Evolutionary conservation across 1,284 basidiomycete species (phyloP).

Genomic region (Malassezia obtusa): DNA sequence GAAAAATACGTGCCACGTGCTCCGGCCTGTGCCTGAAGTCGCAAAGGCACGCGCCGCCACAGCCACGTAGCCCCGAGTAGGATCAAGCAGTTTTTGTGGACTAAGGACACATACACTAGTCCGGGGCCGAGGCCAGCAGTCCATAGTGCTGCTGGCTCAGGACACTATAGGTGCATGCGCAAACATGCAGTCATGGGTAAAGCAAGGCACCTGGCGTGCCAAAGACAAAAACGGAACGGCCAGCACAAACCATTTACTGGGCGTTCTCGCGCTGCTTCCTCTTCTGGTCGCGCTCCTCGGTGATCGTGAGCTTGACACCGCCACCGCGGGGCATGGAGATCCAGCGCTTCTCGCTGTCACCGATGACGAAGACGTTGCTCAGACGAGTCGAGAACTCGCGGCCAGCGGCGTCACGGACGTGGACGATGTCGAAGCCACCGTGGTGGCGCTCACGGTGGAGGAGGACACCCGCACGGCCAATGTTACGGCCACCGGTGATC

Average conservation of each 20-base stretch:
- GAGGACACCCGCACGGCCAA: slow-evolving; percentile 94
- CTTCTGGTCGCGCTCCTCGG: slow-evolving; percentile 50
- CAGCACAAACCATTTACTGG: not conserved
- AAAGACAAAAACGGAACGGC: not conserved
- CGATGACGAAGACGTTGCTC: slow-evolving; percentile 95
- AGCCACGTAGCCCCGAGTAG: not conserved
- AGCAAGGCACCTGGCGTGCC: not conserved
- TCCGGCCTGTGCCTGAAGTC: not conserved
- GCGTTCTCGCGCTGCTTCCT: slow-evolving; percentile 34
- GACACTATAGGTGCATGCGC: slow-evolving; percentile 10
- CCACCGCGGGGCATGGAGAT: slow-evolving; percentile 96
- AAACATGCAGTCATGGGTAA: not conserved
- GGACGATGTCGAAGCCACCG: slow-evolving; percentile 78
- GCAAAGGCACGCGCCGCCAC: not conserved
- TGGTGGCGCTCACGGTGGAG: slow-evolving; percentile 92
- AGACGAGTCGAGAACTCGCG: slow-evolving; percentile 65
- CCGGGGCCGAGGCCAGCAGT: not conserved
- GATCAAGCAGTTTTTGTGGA: slow-evolving; percentile 9
- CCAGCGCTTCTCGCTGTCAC: slow-evolving; percentile 88
- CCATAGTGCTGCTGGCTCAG: not conserved
- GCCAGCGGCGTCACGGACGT: slow-evolving; percentile 90
- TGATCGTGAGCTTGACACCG: slow-evolving; percentile 70
- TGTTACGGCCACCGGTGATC: slow-evolving; percentile 98
- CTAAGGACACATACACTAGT: slow-evolving; percentile 17
- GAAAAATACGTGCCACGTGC: not conserved